Percentiles rank a stretch among this genome's conserved stretches.
Conservation (phyloP, 2,329 filamentous ascomycete species). For the Aspergillus texensis region DNA sequence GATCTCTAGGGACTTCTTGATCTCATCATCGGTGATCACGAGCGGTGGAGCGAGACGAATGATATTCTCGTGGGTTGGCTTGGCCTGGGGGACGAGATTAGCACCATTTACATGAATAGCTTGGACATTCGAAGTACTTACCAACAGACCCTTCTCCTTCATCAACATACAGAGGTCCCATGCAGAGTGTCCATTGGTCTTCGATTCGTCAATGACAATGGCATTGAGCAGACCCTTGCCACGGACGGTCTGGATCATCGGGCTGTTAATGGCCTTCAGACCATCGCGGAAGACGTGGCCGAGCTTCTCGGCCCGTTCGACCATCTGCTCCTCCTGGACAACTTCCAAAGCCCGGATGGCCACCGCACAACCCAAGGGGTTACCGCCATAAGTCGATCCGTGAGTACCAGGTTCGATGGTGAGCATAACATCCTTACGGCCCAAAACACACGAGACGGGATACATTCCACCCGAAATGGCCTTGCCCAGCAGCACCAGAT, state of each 20-base stretch:
- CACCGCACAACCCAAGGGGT: slow-evolving; percentile 91
- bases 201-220: slow-evolving; percentile 89
- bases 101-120: background rate
- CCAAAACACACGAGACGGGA: slow-evolving; percentile 91
- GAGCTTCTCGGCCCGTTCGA: slow-evolving; percentile 76
- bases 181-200: slow-evolving; percentile 81
- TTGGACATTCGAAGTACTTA: slow-evolving; percentile 51
- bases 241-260: slow-evolving; percentile 78
- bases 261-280: slow-evolving; percentile 72
- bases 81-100: slow-evolving; percentile 65
- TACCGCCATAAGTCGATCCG: slow-evolving; percentile 97
- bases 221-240: slow-evolving; percentile 96
- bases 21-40: slow-evolving; percentile 87
- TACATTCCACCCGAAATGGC: slow-evolving; percentile 99
- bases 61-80: slow-evolving; percentile 98
- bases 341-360: slow-evolving; percentile 94
- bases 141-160: slow-evolving; percentile 92
- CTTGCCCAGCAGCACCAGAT: slow-evolving; percentile 93
- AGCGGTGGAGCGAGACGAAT: slow-evolving; percentile 96
- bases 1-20: slow-evolving; percentile 74
- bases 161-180: slow-evolving; percentile 97
- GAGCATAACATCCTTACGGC: slow-evolving; percentile 88
- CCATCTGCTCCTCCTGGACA: slow-evolving; percentile 87
- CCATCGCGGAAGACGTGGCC: slow-evolving; percentile 83
- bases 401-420: slow-evolving; percentile 96